These are phyloP conservation scores for Fonsecaea erecta DNA, from an alignment of 2,329 filamentous ascomycete genomes.

Conservation along the genomic window DNA sequence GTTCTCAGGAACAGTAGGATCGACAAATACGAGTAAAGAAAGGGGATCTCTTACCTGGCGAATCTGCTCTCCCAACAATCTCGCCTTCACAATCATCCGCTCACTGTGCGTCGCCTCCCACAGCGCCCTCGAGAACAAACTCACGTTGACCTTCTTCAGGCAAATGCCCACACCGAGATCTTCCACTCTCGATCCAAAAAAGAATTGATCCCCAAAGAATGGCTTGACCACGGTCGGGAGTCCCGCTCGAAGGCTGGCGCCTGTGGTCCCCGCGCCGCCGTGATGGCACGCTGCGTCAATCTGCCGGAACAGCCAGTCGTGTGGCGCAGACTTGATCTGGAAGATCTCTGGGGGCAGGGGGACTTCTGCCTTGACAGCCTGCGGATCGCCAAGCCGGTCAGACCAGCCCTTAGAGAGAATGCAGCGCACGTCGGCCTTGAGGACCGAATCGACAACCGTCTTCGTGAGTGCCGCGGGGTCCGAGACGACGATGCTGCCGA, in stretches of 20 bases:
- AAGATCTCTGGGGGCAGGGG: conserved; percentile 78
- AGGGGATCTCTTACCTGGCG: conserved; percentile 67
- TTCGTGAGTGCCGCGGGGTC: conserved; percentile 87
- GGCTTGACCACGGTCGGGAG: conserved; percentile 93
- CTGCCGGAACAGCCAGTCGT: conserved; percentile 94
- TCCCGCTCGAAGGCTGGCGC: conserved; percentile 86
- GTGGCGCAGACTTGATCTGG: conserved; percentile 86
- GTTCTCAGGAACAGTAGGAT: background rate
- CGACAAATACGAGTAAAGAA: background rate
- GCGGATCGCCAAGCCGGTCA: conserved; percentile 71
- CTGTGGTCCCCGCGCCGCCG: conserved; percentile 91
- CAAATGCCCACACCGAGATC: conserved; percentile 91
- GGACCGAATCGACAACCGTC: conserved; percentile 89
- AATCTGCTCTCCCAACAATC: conserved; percentile 81
- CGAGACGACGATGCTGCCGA: conserved; percentile 92
- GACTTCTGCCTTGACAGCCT: conserved; percentile 66
- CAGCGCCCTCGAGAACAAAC: conserved; percentile 79
- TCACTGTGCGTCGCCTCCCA: conserved; percentile 91
- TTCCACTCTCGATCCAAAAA: conserved; percentile 87
- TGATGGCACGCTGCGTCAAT: conserved; percentile 95
- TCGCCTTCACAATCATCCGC: conserved; percentile 88
- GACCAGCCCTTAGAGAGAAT: conserved; percentile 98
- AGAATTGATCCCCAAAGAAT: conserved; percentile 98
- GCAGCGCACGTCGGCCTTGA: conserved; percentile 89
- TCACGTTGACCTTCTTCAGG: conserved; percentile 87